phyloP scores from a whole-genome alignment of 2,329 filamentous ascomycete species.

The Colletotrichum nymphaeae region DNA sequence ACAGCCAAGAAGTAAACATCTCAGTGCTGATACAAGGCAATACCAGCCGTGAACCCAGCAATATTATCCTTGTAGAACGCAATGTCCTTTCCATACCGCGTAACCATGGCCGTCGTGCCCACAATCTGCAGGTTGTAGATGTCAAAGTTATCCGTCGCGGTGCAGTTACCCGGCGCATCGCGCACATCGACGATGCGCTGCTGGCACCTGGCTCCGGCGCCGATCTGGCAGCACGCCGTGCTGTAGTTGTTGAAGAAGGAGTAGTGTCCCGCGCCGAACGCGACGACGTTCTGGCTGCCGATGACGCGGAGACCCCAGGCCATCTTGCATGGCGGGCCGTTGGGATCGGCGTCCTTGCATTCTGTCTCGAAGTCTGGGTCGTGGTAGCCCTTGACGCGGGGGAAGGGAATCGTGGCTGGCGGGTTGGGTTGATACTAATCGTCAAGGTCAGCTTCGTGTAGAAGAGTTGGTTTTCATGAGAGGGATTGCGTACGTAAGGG shows the following conservation, averaged over 20 bases:
- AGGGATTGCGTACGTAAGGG: slow-evolving; percentile 58
- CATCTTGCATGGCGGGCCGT: slow-evolving; percentile 58
- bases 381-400: slow-evolving; percentile 50
- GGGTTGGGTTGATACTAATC: slow-evolving; percentile 71
- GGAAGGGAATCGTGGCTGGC: slow-evolving; percentile 67
- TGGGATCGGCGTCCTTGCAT: slow-evolving; percentile 46
- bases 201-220: slow-evolving; percentile 58
- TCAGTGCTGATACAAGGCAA: slow-evolving; percentile 45
- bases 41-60: slow-evolving; percentile 51
- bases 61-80: slow-evolving; percentile 51
- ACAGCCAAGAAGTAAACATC: slow-evolving; percentile 15
- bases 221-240: slow-evolving; percentile 56
- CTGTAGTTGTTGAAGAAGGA: slow-evolving; percentile 76
- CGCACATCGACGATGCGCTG: slow-evolving; percentile 51
- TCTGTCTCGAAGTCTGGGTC: slow-evolving; percentile 65
- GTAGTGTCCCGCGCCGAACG: slow-evolving; percentile 75
- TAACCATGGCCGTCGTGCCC: slow-evolving; percentile 54
- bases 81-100: slow-evolving; percentile 46
- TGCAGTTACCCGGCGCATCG: slow-evolving; percentile 35
- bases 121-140: slow-evolving; percentile 60
- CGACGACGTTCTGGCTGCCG: slow-evolving; percentile 63
- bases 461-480: neutral
- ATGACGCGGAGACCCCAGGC: slow-evolving; percentile 76
- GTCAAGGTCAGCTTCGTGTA: neutral
- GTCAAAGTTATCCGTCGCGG: slow-evolving; percentile 43